These are phyloP conservation scores for Xerocomellus chrysenteron DNA, from an alignment of 768 basidiomycete genomes.

Conservation along the genomic window DNA sequence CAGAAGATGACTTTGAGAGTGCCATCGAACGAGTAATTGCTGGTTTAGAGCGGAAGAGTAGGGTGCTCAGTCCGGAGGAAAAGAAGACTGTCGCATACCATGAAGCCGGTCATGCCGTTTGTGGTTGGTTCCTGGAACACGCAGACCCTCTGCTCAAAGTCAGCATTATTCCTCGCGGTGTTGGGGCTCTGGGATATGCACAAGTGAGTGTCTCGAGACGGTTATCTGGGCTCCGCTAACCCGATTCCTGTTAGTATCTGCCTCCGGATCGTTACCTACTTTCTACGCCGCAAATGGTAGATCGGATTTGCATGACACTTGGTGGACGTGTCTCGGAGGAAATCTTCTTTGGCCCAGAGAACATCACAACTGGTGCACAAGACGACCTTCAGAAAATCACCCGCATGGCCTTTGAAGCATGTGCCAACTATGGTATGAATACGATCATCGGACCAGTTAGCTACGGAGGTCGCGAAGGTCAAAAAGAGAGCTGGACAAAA, in stretches of 20 bases:
- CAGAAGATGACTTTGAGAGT: constrained; percentile 88
- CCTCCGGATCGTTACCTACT: constrained; percentile 95
- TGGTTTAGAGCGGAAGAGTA: constrained; percentile 92
- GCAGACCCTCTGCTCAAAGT: constrained; percentile 97
- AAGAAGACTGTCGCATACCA: constrained; percentile 99
- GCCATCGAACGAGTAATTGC: constrained; percentile 98
- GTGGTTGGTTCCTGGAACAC: constrained; percentile 97
- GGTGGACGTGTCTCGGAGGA: constrained; percentile 98
- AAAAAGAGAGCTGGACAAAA: constrained; percentile 90
- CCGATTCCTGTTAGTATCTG: constrained; percentile 59
- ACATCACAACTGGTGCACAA: constrained; percentile 97
- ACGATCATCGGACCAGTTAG: constrained; percentile 91
- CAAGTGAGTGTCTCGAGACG: constrained; percentile 52
- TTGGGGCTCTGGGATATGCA: constrained; percentile 94
- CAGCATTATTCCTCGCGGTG: constrained; percentile 95
- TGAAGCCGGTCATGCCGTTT: constrained; percentile 97
- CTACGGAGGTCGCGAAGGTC: constrained; percentile 85
- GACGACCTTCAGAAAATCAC: constrained; percentile 99
- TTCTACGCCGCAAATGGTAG: constrained; percentile 90
- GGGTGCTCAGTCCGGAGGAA: constrained; percentile 91
- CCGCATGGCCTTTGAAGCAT: constrained; percentile 94
- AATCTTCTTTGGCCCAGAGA: constrained; percentile 89
- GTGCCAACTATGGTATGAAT: constrained; percentile 98
- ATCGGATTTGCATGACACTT: constrained; percentile 97
- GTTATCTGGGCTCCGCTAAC: constrained; percentile 8